phyloP scores from a whole-genome alignment of 805 yeast species.

The Pichia insulana region DNA sequence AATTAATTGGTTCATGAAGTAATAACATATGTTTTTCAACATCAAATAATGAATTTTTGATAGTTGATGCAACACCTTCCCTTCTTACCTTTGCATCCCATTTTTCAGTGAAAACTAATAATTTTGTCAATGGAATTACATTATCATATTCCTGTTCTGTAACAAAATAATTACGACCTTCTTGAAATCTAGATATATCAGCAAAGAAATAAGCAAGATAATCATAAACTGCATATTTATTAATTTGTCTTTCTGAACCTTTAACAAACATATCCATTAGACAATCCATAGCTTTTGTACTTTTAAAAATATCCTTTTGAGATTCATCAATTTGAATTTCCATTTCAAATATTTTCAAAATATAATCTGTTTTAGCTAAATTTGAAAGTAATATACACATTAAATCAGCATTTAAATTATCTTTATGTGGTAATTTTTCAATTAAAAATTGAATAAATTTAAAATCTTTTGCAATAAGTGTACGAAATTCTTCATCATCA shows the following conservation, averaged over 20 bases:
- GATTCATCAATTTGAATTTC: constrained; percentile 21
- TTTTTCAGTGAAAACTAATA: constrained; percentile 74
- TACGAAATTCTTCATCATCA: constrained; percentile 58
- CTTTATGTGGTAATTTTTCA: constrained; percentile 41
- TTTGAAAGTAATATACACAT: constrained; percentile 80
- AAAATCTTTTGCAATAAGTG: constrained; percentile 55
- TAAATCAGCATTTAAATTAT: constrained; percentile 66
- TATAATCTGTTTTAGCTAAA: constrained; percentile 67
- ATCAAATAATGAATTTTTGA: constrained; percentile 84
- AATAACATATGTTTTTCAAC: constrained; percentile 55
- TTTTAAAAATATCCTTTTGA: constrained; percentile 45
- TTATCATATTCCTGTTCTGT: constrained; percentile 64
- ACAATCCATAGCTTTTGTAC: constrained; percentile 59
- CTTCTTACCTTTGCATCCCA: constrained; percentile 73
- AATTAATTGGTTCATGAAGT: constrained; percentile 54
- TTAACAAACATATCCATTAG: constrained; percentile 84
- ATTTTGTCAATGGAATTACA: constrained; percentile 72
- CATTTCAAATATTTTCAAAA: constrained; percentile 42
- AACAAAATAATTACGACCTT: constrained; percentile 72
- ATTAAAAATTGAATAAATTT: constrained; percentile 43
- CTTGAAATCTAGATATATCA: constrained; percentile 69
- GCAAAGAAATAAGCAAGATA: constrained; percentile 84
- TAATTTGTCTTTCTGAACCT: constrained; percentile 65
- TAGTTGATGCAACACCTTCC: constrained; percentile 87
- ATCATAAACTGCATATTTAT: constrained; percentile 67